Conservation (phyloP, 2,329 filamentous ascomycete species). For the Dothideomycetes sp. region DNA sequence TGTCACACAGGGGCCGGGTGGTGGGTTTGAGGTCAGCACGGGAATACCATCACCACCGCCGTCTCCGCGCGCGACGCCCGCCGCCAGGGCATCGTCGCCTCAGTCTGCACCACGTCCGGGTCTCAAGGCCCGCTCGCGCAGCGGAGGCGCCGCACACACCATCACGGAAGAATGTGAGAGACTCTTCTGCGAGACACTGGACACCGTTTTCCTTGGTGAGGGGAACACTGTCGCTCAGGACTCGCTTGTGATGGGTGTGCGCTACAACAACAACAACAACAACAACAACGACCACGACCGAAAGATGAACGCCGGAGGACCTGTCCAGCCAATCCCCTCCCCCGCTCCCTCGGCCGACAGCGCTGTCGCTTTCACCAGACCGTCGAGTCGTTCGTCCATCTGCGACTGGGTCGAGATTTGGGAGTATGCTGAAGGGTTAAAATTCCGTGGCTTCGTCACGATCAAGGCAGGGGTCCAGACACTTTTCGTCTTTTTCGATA, state of each 20-base stretch:
- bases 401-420: slow-evolving; percentile 66
- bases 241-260: slow-evolving; percentile 81
- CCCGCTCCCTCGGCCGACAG: slow-evolving; percentile 29
- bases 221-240: slow-evolving; percentile 64
- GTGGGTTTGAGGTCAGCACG: slow-evolving; percentile 90
- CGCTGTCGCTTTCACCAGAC: slow-evolving; percentile 13
- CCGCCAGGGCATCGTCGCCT: slow-evolving; percentile 16
- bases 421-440: slow-evolving; percentile 76
- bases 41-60: slow-evolving; percentile 73
- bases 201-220: slow-evolving; percentile 92
- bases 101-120: slow-evolving; percentile 17
- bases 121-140: slow-evolving; percentile 26
- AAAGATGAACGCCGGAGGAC: too few relatives aligned
- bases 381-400: slow-evolving; percentile 31
- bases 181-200: slow-evolving; percentile 97
- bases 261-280: slow-evolving; percentile 27
- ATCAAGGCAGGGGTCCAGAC: slow-evolving; percentile 61
- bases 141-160: slow-evolving; percentile 88
- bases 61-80: slow-evolving; percentile 55
- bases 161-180: slow-evolving; percentile 99
- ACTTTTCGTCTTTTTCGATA: slow-evolving; percentile 82
- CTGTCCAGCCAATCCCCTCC: slow-evolving; percentile 23
- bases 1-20: slow-evolving; percentile 62
- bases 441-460: slow-evolving; percentile 77
- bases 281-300: slow-evolving; percentile 23